Evolutionary conservation across 2,329 filamentous ascomycete genomes (phyloP), one percentile per base, ranked within the genome.

Genomic region (Escovopsis weberi): DNA sequence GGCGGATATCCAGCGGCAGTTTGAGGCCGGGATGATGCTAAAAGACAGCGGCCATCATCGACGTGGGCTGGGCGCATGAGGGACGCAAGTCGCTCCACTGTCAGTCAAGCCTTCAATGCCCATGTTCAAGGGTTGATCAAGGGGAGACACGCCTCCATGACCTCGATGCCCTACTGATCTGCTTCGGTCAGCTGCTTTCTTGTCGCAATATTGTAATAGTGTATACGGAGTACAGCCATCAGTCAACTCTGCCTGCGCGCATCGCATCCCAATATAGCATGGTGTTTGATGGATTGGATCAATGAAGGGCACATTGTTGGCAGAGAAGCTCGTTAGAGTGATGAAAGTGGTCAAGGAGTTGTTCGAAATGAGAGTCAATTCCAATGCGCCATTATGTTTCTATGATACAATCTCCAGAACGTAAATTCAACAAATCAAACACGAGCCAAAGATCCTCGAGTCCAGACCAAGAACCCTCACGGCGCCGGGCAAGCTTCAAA

Each of bases 1-100:
- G 48, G 62, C 64, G 26, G 71, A 75, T 37, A 65, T 78, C 19
- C 70, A 75, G 56, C 65, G 64, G 45, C 74, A 78, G 51, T 78
- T 72, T 46, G 67, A 75, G 46, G 59, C 60, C 9, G 73, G 74
- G 26, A 73, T 77, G 57, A 66, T 64, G 51, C 67, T 69, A 61
- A 78, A 77, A 60, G 72, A 73, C 37, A 61, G 59, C 18, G 64
- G 65, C 26, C 64, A 64, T 33, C 67, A 69, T 53, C 65, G 65
- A 45, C 67, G 63, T 38, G 74, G 74, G 2, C 62, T 78, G 10
- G 73, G 73, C 18, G 72, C 70, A 26, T 72, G 35, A 23, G 35
- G 35, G 35, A 10, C 4, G 28, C 23, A 23, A 23, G 23, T 23
- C 23, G 6, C 23, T 6, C 4, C 23, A 23, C 23, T 23, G 23